Evolutionary conservation across 2,329 filamentous ascomycete genomes (phyloP).

Genomic region (Calonectria henricotiae): DNA sequence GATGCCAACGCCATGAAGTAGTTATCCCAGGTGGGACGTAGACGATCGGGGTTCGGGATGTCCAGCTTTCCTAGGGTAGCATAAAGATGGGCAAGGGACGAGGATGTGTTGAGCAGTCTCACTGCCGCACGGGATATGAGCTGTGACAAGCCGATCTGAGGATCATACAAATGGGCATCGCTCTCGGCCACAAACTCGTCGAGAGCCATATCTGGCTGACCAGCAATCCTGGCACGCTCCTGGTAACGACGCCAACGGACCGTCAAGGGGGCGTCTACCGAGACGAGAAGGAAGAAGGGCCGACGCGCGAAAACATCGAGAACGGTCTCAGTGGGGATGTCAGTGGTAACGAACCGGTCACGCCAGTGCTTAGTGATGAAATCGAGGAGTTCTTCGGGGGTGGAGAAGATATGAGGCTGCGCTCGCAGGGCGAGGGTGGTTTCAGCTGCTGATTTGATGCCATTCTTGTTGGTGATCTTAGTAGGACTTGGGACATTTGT

Average conservation of each 20-base stretch:
- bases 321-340: constrained; percentile 81
- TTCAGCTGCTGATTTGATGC: constrained; percentile 48
- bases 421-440: constrained; percentile 49
- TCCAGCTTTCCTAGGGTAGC: constrained; percentile 81
- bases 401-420: constrained; percentile 68
- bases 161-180: constrained; percentile 84
- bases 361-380: constrained; percentile 91
- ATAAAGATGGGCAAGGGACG: constrained; percentile 80
- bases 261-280: constrained; percentile 90
- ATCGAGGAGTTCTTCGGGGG: constrained; percentile 80
- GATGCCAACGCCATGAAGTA: constrained; percentile 99
- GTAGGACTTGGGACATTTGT: constrained; percentile 49
- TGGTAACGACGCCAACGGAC: constrained; percentile 88
- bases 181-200: constrained; percentile 72
- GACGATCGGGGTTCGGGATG: constrained; percentile 82
- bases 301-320: constrained; percentile 84
- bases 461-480: constrained; percentile 52
- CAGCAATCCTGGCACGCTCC: constrained; percentile 48
- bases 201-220: constrained; percentile 60
- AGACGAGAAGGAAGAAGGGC: constrained; percentile 94
- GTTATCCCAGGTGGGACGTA: constrained; percentile 94
- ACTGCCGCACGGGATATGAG: constrained; percentile 88
- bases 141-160: constrained; percentile 77
- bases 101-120: constrained; percentile 88
- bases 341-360: constrained; percentile 87